Conservation (phyloP, 2,329 filamentous ascomycete species). For the Penicillium brasilianum region DNA sequence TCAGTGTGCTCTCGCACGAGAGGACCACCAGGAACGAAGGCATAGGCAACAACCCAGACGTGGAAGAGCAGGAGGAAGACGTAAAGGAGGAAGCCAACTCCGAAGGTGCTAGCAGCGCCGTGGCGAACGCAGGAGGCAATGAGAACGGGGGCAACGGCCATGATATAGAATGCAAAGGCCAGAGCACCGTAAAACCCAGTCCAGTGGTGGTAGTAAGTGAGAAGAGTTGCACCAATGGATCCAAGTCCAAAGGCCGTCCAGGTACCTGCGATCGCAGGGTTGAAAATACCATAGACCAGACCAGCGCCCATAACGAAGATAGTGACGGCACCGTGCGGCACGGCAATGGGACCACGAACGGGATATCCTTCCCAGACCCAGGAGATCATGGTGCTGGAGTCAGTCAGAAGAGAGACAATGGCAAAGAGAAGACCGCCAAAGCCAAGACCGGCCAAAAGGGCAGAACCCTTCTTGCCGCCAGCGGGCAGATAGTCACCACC, state of each 20-base stretch:
- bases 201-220: slow-evolving; percentile 83
- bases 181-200: slow-evolving; percentile 85
- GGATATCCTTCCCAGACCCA: slow-evolving; percentile 99
- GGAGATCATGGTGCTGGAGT: slow-evolving; percentile 97
- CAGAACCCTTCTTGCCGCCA: slow-evolving; percentile 67
- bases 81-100: slow-evolving; percentile 86
- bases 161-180: slow-evolving; percentile 75
- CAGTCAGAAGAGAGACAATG: slow-evolving; percentile 89
- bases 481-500: slow-evolving; percentile 57
- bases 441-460: slow-evolving; percentile 74
- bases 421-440: slow-evolving; percentile 85
- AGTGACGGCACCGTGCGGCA: slow-evolving; percentile 87
- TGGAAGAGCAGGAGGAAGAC: slow-evolving; percentile 96
- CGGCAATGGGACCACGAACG: slow-evolving; percentile 82
- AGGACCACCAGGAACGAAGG: slow-evolving; percentile 93
- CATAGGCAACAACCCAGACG: slow-evolving; percentile 97
- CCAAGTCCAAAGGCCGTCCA: slow-evolving; percentile 82
- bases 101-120: slow-evolving; percentile 79
- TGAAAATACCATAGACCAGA: slow-evolving; percentile 74
- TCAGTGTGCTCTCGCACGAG: slow-evolving; percentile 93
- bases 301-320: slow-evolving; percentile 86
- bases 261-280: slow-evolving; percentile 71
- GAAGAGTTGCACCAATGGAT: slow-evolving; percentile 75
- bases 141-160: slow-evolving; percentile 76
- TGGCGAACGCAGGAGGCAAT: slow-evolving; percentile 77